A percentile compares a stretch with the other conserved stretches of the same genome.
Conservation (phyloP, 345 rosid genomes). For the Hibiscus tridactylites region DNA sequence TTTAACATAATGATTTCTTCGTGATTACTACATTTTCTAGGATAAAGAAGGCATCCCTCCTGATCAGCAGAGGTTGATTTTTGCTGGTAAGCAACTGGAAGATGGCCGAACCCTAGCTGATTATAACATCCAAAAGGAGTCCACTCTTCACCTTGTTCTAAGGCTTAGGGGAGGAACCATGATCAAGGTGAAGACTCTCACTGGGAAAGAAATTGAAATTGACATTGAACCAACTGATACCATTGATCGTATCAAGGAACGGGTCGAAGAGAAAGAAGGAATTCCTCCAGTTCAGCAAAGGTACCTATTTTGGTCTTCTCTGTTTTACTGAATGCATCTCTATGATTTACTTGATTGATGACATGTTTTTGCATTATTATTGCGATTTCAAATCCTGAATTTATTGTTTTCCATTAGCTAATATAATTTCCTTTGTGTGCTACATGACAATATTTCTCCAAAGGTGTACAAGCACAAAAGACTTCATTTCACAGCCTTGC, state of each 20-base stretch:
- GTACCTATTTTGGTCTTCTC: conserved; percentile 13
- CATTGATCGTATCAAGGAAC: conserved; percentile 83
- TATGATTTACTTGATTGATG: neutral
- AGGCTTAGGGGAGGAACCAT: conserved; percentile 96
- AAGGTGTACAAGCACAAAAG: neutral
- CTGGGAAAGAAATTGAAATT: conserved; percentile 90
- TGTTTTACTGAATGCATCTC: neutral
- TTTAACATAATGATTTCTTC: neutral
- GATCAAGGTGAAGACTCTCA: conserved; percentile 93
- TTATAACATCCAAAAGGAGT: conserved; percentile 91
- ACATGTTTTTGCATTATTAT: neutral
- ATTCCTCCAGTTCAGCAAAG: conserved; percentile 96
- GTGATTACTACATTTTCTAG: conserved; percentile 24
- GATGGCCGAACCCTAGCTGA: conserved; percentile 89
- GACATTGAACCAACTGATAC: conserved; percentile 92
- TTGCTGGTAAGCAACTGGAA: conserved; percentile 92
- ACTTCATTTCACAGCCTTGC: neutral
- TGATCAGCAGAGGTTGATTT: conserved; percentile 86
- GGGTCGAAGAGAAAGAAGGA: conserved; percentile 96
- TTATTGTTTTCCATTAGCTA: neutral
- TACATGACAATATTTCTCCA: neutral
- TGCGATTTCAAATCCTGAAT: neutral
- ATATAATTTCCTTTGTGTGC: neutral
- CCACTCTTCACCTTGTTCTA: conserved; percentile 80
- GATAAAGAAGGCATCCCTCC: conserved; percentile 96